Evolutionary conservation across 73 alveolate genomes (phyloP).

Genomic region (Paramecium pentaurelia): DNA sequence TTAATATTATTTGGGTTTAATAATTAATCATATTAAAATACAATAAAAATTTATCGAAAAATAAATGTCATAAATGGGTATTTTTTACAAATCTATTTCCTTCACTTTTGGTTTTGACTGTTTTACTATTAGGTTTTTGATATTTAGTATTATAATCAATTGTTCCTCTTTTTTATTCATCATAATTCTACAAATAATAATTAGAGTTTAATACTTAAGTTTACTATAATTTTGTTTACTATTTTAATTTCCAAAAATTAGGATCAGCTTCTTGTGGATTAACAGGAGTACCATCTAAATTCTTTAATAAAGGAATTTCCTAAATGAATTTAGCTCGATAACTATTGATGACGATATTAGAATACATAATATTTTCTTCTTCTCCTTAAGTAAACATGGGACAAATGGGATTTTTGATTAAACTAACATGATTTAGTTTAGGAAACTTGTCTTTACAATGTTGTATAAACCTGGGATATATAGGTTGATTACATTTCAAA

Average conservation of each 20-base stretch:
- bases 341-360: neutral
- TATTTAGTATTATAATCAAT: slow-evolving; percentile 10
- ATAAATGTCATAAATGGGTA: slow-evolving; percentile 12
- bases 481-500: neutral
- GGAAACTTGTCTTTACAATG: neutral
- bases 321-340: neutral
- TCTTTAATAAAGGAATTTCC: neutral
- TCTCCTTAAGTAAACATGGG: slow-evolving; percentile 13
- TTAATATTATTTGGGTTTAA: neutral
- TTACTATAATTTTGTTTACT: neutral
- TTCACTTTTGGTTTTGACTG: slow-evolving; percentile 30
- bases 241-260: neutral
- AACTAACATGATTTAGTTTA: neutral
- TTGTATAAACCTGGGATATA: neutral
- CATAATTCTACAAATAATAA: neutral
- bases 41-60: neutral
- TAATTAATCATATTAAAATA: too few species aligned
- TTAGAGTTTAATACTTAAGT: neutral
- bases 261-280: slow-evolving; percentile 30
- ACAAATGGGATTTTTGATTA: slow-evolving; percentile 19
- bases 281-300: slow-evolving; percentile 22
- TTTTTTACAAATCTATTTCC: slow-evolving; percentile 42
- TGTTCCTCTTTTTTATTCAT: neutral
- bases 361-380: neutral
- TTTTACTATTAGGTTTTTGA: slow-evolving; percentile 25